Conservation (phyloP, 1,139 yeast species). For the Blastobotrys niveus region DNA sequence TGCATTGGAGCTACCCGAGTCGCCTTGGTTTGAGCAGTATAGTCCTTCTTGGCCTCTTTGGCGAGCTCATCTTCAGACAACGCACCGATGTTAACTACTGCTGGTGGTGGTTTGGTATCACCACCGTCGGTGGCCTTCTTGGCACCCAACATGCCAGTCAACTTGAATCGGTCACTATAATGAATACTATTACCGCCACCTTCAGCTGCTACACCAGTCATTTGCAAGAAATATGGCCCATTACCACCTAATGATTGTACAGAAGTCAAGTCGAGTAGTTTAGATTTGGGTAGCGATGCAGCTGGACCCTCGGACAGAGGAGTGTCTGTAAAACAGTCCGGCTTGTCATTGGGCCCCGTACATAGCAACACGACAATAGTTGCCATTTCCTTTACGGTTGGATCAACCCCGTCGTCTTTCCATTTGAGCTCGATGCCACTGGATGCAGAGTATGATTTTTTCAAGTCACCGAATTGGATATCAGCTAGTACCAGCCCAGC, state of each 20-base stretch:
- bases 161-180: conserved; percentile 60
- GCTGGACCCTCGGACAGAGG: conserved; percentile 31
- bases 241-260: conserved; percentile 44
- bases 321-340: conserved; percentile 41
- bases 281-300: conserved; percentile 27
- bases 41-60: conserved; percentile 45
- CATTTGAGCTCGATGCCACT: conserved; percentile 52
- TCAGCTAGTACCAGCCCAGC: conserved; percentile 41
- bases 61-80: conserved; percentile 33
- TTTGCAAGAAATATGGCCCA: conserved; percentile 69
- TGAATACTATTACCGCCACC: conserved; percentile 54
- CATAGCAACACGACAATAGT: conserved; percentile 55
- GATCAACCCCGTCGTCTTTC: conserved; percentile 51
- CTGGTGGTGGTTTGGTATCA: conserved; percentile 41
- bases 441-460: conserved; percentile 47
- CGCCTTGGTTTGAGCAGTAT: conserved; percentile 67
- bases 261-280: conserved; percentile 32
- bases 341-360: conserved; percentile 54
- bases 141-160: conserved; percentile 68
- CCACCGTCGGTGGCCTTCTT: conserved; percentile 38
- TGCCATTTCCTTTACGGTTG: conserved; percentile 42
- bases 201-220: conserved; percentile 42
- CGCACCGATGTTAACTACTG: conserved; percentile 19
- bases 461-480: conserved; percentile 50
- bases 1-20: conserved; percentile 90